A percentile compares a stretch with the other conserved stretches of the same genome.
Conservation (phyloP, 768 basidiomycete genomes). For the Suillus sp. region DNA sequence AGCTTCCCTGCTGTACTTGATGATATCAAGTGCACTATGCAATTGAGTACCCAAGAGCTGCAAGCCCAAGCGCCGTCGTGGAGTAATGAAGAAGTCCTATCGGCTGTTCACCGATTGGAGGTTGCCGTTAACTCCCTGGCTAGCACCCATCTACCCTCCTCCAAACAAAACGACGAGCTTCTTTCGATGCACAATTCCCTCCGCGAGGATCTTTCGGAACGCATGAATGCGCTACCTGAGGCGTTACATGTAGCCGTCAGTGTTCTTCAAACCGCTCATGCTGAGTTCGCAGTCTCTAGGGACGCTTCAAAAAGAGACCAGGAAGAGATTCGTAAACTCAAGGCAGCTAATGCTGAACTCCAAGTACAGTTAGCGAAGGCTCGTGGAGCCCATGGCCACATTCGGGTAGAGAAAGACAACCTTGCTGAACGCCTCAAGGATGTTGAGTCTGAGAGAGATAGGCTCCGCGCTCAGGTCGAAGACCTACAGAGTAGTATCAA, state of each 20-base stretch:
- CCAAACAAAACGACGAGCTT: constrained; percentile 50
- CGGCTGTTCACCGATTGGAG: constrained; percentile 48
- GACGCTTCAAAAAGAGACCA: constrained; percentile 62
- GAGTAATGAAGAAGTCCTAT: constrained; percentile 30
- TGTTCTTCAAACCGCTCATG: constrained; percentile 59
- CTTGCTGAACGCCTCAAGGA: constrained; percentile 60
- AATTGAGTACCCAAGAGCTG: constrained; percentile 26
- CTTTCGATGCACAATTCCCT: constrained; percentile 51
- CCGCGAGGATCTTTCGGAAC: constrained; percentile 54
- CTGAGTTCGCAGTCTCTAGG: constrained; percentile 60
- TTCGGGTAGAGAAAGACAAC: constrained; percentile 81
- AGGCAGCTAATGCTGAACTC: constrained; percentile 58
- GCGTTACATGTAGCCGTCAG: constrained; percentile 53
- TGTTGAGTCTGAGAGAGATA: constrained; percentile 68
- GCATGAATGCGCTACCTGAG: constrained; percentile 61
- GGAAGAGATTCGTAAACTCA: constrained; percentile 66
- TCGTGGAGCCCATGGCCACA: constrained; percentile 73
- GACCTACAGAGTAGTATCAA: constrained; percentile 49
- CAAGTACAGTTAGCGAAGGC: constrained; percentile 78
- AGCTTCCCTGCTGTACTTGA: constrained; percentile 50
- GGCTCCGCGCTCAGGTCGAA: constrained; percentile 55
- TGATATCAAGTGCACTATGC: constrained; percentile 47
- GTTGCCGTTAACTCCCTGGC: constrained; percentile 49
- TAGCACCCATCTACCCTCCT: constrained; percentile 50
- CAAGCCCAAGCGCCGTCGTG: constrained; percentile 20